phyloP scores from a whole-genome alignment of 2,329 filamentous ascomycete genomes.

The Penicillium hesseltinei region DNA sequence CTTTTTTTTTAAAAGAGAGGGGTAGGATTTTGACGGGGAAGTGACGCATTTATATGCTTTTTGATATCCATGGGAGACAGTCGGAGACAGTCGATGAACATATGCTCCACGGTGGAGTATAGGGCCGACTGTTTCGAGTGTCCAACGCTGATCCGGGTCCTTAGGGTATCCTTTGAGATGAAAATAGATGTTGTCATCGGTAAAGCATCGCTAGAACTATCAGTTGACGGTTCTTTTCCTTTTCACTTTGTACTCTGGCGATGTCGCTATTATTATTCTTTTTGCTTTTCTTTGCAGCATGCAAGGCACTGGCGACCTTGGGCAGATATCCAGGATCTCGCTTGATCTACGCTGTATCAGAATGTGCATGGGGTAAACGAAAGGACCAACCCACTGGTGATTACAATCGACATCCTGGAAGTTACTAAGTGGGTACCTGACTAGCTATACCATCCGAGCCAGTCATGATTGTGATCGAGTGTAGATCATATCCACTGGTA shows the following conservation, averaged over 20 bases:
- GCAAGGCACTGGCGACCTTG: not conserved
- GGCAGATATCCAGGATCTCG: not conserved
- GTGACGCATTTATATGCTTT: conserved; percentile 8
- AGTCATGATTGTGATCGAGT: conserved; percentile 2
- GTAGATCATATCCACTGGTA: conserved; percentile 7
- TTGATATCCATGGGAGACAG: not conserved
- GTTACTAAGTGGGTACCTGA: conserved; percentile 2
- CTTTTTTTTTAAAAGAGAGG: not conserved
- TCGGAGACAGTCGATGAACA: not conserved
- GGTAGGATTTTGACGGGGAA: not conserved
- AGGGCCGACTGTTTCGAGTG: not conserved
- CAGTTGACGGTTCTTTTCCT: not conserved
- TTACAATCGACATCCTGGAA: conserved; percentile 8
- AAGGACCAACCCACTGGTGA: not conserved
- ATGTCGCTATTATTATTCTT: not conserved
- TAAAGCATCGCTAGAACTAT: not conserved
- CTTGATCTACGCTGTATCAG: not conserved
- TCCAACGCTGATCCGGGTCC: not conserved
- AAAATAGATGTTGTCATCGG: not conserved
- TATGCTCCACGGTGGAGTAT: conserved; percentile 8
- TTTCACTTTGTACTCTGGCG: not conserved
- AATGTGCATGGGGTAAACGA: conserved; percentile 10
- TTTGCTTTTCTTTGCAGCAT: not conserved
- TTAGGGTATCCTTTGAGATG: not conserved
- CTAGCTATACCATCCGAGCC: conserved; percentile 1